Conservation (phyloP, 352 stramenopile species). For the Phytophthora lateralis region DNA sequence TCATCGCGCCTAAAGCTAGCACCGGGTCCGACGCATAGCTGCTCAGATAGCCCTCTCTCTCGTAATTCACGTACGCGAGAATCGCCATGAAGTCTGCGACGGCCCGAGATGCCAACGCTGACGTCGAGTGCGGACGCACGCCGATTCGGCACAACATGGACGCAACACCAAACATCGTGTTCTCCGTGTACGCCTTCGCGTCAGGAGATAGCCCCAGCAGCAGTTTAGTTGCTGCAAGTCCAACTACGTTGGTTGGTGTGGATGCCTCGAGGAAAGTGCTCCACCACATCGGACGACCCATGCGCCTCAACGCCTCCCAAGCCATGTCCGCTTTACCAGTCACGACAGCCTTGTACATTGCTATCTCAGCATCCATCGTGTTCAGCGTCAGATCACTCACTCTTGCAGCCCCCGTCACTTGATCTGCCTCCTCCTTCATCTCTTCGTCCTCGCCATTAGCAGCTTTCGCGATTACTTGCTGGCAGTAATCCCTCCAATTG, state of each 20-base stretch:
- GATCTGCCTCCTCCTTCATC: not conserved
- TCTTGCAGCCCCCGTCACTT: not conserved
- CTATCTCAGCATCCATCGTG: not conserved
- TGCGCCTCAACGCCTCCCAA: slow-evolving; percentile 6
- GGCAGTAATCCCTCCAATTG: slow-evolving; percentile 3
- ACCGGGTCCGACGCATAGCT: slow-evolving; percentile 18
- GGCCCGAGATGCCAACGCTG: slow-evolving; percentile 5
- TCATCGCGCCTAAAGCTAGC: slow-evolving; percentile 6
- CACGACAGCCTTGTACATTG: slow-evolving; percentile 2
- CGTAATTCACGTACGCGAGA: slow-evolving; percentile 14
- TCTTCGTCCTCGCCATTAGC: slow-evolving; percentile 2
- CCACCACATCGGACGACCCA: slow-evolving; percentile 21
- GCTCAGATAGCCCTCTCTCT: slow-evolving; percentile 3
- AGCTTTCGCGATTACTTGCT: not conserved
- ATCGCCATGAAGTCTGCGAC: slow-evolving; percentile 21
- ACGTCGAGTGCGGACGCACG: slow-evolving; percentile 4
- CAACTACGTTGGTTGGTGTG: no score
- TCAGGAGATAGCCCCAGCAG: not conserved
- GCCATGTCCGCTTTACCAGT: not conserved
- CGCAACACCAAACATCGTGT: slow-evolving; percentile 17
- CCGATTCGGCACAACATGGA: slow-evolving; percentile 12
- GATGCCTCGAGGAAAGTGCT: no score
- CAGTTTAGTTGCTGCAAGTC: slow-evolving; percentile 14
- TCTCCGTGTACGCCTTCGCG: not conserved
- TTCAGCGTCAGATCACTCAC: not conserved